Base-by-base conservation (phyloP, 192 early-diverging fungal species). In the Jimgerdemannia flammicorona region DNA sequence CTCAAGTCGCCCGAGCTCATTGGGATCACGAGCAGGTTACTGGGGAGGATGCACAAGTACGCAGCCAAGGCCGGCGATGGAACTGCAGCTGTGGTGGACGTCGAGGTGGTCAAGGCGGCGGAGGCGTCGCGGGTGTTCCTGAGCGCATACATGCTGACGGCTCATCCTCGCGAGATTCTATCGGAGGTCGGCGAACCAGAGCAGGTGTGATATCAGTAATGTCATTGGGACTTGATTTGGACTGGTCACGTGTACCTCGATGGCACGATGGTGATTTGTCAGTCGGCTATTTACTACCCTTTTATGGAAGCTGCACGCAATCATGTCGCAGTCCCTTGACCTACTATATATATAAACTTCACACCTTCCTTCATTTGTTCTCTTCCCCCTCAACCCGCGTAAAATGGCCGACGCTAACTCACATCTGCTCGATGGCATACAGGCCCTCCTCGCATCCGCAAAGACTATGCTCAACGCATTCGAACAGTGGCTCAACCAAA, bases 81-180 rank as follows among this genome's bases (percentile, higher is more conserved):
- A 40, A 20, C 67, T 19, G 49, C 14, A 6, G 14, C 8, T 59
- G 49, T 59, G 49, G 49, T 6, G 8, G 14, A 14, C 8, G 6
- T 59, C 14, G 49, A 10, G 49, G 49, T 2, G 14, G 19, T 68
- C 9, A 68, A 68, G 40, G 29, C 29, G 6, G 19, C 19, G 40
- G 19, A 20, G 19, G 18, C 29, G 19, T 4, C 88, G 11, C 82
- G 93, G 29, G 88, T 94, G 10, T 89, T 94, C 66, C 73, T 95
- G 70, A 90, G 85, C 74, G 82, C 89, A 44, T 95, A 91, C 71
- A 89, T 95, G 89, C 87, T 93, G 3, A 81, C 88, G 49, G 85
- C 84, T 2, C 88, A 93, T 64, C 91, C 93, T 1, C 64, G 43
- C 11, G 87, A 91, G 74, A 87, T 91, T 29, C 85, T 93, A 76